Conservation (phyloP, 2,329 filamentous ascomycete species). For the Aspergillus brasiliensis region DNA sequence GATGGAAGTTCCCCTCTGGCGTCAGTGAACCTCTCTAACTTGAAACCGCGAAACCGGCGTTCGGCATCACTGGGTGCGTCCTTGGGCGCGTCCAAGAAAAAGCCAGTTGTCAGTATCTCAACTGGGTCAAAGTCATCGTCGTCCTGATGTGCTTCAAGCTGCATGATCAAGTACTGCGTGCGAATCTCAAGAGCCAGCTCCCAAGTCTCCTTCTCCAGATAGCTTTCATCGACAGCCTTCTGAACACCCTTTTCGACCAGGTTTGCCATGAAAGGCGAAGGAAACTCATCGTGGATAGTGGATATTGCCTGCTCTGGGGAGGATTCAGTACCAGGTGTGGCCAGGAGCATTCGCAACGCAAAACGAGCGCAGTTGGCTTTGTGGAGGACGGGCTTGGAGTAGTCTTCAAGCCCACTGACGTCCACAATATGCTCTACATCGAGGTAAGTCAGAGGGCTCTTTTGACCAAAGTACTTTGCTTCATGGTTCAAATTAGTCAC, state of each 20-base stretch:
- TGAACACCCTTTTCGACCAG: slow-evolving; percentile 22
- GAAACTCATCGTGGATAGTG: slow-evolving; percentile 38
- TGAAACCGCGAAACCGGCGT: slow-evolving; percentile 29
- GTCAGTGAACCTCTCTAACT: slow-evolving; percentile 39
- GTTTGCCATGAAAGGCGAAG: slow-evolving; percentile 36
- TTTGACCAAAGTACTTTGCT: slow-evolving; percentile 29
- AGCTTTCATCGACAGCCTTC: slow-evolving; percentile 40
- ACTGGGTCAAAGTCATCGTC: slow-evolving; percentile 43
- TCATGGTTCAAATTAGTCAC: slow-evolving; percentile 27
- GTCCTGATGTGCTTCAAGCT: slow-evolving; percentile 38
- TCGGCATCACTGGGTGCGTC: slow-evolving; percentile 13
- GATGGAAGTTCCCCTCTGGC: slow-evolving; percentile 41
- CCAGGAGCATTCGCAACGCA: slow-evolving; percentile 43
- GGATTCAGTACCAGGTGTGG: slow-evolving; percentile 22
- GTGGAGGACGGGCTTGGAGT: slow-evolving; percentile 44
- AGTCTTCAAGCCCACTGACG: slow-evolving; percentile 12
- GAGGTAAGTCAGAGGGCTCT: slow-evolving; percentile 36
- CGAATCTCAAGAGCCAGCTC: slow-evolving; percentile 56
- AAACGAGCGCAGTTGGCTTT: slow-evolving; percentile 48
- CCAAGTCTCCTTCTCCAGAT: slow-evolving; percentile 47
- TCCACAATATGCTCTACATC: slow-evolving; percentile 31
- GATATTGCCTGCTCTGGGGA: slow-evolving; percentile 25
- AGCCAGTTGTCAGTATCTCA: slow-evolving; percentile 43
- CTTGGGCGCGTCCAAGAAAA: slow-evolving; percentile 35
- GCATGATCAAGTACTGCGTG: slow-evolving; percentile 56